Base-by-base conservation (phyloP, 805 yeast species). In the Ascoidea tarda region DNA sequence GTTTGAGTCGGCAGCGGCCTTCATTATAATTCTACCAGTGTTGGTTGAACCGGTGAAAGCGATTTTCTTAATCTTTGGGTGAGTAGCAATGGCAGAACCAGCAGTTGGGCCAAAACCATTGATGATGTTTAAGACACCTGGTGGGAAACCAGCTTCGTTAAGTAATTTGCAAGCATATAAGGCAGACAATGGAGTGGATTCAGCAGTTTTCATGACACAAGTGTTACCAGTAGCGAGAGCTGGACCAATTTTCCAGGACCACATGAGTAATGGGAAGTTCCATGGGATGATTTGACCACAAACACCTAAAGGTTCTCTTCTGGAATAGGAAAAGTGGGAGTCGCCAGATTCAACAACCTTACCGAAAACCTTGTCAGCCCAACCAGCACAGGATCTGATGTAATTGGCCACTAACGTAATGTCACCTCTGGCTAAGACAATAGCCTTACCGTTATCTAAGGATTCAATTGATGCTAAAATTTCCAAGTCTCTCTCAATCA, bases 1-100 rank as follows among this genome's bases (percentile, higher is more conserved):
- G 69, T 82, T 81, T 50, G 87, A 77, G 57, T 79, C 81, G 58
- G 95, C 87, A 56, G 96, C 90, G 56, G 77, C 75, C 69, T 77
- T 78, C 84, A 87, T 83, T 65, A 90, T 86, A 61, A 70, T 71
- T 67, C 86, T 84, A 65, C 97, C 98, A 55, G 77, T 75, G 89
- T 91, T 88, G 52, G 96, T 90, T 46, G 96, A 89, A 60, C 97
- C 97, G 53, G 97, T 90, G 72, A 90, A 90, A 10, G 96, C 95
- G 64, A 90, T 76, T 76, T 90, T 90, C 73, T 86, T 86, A 62
- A 90, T 81, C 66, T 77, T 80, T 61, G 82, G 83, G 70, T 90
- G 96, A 54, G 74, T 69, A 50, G 91, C 75, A 58, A 90, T 77
- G 48, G 88, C 84, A 57, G 79, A 79, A 68, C 97, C 97, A 52